Percentiles rank a stretch among this genome's conserved stretches.
Conservation (phyloP, 306 rosid species). For the Luffa acutangula region DNA sequence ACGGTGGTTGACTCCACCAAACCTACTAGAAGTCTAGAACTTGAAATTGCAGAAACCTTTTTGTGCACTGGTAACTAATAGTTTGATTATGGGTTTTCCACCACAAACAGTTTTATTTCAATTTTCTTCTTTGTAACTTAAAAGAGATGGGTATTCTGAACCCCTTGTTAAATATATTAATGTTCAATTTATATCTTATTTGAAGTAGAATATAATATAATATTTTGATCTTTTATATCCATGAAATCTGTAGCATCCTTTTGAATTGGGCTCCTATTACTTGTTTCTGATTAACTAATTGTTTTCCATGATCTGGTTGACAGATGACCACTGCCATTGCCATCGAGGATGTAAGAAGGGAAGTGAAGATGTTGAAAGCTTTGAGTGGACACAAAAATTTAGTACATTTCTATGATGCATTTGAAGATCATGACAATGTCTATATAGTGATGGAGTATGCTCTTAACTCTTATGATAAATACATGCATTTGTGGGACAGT, state of each 20-base stretch:
- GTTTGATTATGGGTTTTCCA: neutral
- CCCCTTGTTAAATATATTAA: neutral
- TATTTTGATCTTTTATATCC: neutral
- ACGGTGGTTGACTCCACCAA: conserved; percentile 1
- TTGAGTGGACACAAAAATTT: conserved; percentile 75
- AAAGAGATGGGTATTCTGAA: neutral
- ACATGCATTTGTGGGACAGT: neutral
- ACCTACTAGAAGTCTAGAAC: neutral
- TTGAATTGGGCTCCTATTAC: neutral
- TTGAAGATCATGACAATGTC: conserved; percentile 77
- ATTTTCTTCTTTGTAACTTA: neutral
- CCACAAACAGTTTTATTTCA: neutral
- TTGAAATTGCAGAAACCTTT: neutral
- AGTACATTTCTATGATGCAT: conserved; percentile 65
- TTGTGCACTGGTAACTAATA: neutral
- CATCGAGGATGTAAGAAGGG: conserved; percentile 92
- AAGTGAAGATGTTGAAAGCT: conserved; percentile 87
- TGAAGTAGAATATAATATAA: neutral
- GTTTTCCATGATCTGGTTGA: conserved; percentile 18
- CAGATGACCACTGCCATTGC: conserved; percentile 97
- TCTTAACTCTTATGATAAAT: conserved; percentile 10
- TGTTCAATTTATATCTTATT: neutral
- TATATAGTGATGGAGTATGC: conserved; percentile 94
- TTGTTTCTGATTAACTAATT: neutral
- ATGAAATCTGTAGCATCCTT: neutral